Percentiles rank a stretch among this genome's conserved stretches.
phyloP scores from a whole-genome alignment of 345 rosid species.

The Trapa incisa region DNA sequence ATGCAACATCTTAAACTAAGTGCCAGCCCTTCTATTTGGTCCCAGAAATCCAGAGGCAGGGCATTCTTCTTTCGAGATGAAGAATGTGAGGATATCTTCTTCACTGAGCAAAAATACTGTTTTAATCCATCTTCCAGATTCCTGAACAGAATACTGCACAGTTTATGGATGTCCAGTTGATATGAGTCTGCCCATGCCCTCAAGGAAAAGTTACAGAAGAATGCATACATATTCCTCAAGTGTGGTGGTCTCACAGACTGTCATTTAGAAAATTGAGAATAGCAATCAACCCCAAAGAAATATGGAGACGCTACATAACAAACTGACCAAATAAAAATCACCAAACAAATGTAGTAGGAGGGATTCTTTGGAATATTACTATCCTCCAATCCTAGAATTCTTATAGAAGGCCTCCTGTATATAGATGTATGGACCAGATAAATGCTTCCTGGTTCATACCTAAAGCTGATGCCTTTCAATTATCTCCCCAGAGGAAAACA shows the following conservation, averaged over 20 bases:
- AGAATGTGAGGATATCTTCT: not conserved
- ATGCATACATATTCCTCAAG: slow-evolving; percentile 3
- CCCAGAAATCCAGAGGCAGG: not conserved
- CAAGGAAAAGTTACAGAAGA: not conserved
- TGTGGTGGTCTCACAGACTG: not conserved
- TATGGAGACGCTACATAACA: not conserved
- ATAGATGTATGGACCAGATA: too few relatives aligned
- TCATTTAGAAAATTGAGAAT: not conserved
- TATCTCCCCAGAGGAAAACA: not conserved
- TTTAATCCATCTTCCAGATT: slow-evolving; percentile 5
- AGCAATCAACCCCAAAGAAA: not conserved
- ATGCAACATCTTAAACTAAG: slow-evolving; percentile 9
- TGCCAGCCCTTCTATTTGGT: slow-evolving; percentile 17
- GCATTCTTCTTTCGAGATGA: not conserved
- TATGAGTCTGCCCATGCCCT: not conserved
- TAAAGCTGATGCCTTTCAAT: not conserved
- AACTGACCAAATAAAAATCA: not conserved
- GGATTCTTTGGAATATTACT: not conserved
- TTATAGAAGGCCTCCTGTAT: too few relatives aligned
- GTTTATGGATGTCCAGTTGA: not conserved
- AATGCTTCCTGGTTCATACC: not conserved
- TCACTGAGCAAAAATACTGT: not conserved
- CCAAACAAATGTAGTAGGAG: not conserved
- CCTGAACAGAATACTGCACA: not conserved
- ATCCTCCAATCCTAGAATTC: too few relatives aligned